Evolutionary conservation across 2,329 filamentous ascomycete species (phyloP).

Genomic region (Dichotomopilus funicola): DNA sequence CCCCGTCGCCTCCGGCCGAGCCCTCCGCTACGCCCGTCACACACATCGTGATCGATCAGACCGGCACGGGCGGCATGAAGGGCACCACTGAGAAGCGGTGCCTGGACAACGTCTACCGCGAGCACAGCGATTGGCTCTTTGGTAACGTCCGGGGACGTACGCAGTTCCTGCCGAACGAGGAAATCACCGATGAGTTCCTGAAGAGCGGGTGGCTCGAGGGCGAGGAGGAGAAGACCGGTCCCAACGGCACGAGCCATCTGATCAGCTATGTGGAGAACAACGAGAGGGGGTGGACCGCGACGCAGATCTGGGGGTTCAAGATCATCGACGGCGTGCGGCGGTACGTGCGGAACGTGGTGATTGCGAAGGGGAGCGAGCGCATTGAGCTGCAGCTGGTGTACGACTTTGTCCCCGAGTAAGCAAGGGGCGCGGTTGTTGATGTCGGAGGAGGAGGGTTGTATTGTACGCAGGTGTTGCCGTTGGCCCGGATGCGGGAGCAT

Average conservation of each 20-base stretch:
- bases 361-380: slow-evolving; percentile 44
- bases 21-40: slow-evolving; percentile 29
- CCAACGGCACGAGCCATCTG: slow-evolving; percentile 56
- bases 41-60: slow-evolving; percentile 68
- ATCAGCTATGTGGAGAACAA: slow-evolving; percentile 54
- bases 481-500: neutral
- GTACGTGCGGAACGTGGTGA: slow-evolving; percentile 47
- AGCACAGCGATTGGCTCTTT: slow-evolving; percentile 74
- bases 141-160: slow-evolving; percentile 60
- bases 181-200: slow-evolving; percentile 50
- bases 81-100: slow-evolving; percentile 53
- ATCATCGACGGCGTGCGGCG: slow-evolving; percentile 44
- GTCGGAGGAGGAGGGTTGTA: neutral
- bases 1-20: slow-evolving; percentile 33
- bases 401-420: slow-evolving; percentile 34
- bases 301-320: slow-evolving; percentile 58
- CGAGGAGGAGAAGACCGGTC: slow-evolving; percentile 42
- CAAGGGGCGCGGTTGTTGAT: neutral
- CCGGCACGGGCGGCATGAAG: slow-evolving; percentile 62
- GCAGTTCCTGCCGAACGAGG: slow-evolving; percentile 41
- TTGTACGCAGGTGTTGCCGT: neutral
- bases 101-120: slow-evolving; percentile 47
- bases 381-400: slow-evolving; percentile 50
- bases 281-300: slow-evolving; percentile 48
- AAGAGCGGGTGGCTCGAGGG: slow-evolving; percentile 55